Conservation (phyloP, 257 asterid genomes). For the Striga asiatica region DNA sequence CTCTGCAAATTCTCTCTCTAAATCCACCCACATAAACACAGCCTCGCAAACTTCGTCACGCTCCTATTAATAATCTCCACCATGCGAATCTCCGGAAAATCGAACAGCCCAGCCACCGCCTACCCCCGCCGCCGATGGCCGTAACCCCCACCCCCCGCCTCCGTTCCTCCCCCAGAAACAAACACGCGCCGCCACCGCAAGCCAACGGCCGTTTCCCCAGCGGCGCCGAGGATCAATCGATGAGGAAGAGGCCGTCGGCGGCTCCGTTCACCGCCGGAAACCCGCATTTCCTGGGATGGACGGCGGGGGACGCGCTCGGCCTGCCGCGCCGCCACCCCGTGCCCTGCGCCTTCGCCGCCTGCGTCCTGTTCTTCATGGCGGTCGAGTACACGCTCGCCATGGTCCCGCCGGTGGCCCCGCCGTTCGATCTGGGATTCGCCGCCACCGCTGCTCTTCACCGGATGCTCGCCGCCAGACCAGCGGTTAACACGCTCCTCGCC, state of each 20-base stretch:
- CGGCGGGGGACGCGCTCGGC: conserved; percentile 24
- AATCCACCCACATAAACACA: neutral
- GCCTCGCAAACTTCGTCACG: conserved; percentile 20
- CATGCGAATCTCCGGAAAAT: conserved; percentile 7
- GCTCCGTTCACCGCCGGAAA: neutral
- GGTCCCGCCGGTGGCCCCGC: conserved; percentile 46
- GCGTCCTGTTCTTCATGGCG: conserved; percentile 44
- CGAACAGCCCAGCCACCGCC: neutral
- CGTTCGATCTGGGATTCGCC: conserved; percentile 62
- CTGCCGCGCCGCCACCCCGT: conserved; percentile 44
- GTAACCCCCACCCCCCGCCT: conserved; percentile 29
- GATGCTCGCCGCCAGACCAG: conserved; percentile 44
- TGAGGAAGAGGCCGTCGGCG: conserved; percentile 7
- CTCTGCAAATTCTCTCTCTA: neutral
- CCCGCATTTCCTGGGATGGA: conserved; percentile 43
- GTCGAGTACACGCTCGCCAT: conserved; percentile 57
- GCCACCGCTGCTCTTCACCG: conserved; percentile 44
- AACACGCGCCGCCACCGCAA: neutral
- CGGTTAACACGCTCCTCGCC: conserved; percentile 49
- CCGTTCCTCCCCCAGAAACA: conserved; percentile 21
- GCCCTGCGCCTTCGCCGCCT: conserved; percentile 41
- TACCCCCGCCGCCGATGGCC: conserved; percentile 26
- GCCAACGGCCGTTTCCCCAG: conserved; percentile 14
- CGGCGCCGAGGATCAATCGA: conserved; percentile 21
- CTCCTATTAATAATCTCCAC: conserved; percentile 2